Percentiles rank a stretch among this genome's conserved stretches.
Evolutionary conservation across 805 yeast species (phyloP).

Genomic region (Cyberlindnera japonica): DNA sequence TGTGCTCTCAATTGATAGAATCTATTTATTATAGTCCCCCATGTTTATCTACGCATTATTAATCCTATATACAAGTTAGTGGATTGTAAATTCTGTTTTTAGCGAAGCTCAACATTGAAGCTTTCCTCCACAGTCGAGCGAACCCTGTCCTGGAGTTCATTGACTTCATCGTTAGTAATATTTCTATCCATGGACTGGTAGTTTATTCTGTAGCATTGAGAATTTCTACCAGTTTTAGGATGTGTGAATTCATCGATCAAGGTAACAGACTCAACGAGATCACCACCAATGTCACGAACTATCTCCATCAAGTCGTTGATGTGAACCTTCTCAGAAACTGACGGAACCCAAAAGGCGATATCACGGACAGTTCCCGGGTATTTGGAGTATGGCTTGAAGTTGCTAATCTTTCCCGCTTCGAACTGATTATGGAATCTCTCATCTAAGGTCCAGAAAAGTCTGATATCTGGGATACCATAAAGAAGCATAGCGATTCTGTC

Average conservation of each 20-base stretch:
- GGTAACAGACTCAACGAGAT: constrained; percentile 81
- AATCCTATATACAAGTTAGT: too few relatives aligned
- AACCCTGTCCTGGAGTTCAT: constrained; percentile 63
- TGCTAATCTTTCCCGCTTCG: constrained; percentile 54
- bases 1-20: too few relatives aligned
- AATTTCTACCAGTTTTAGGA: constrained; percentile 71
- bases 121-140: constrained; percentile 49
- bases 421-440: constrained; percentile 76
- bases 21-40: too few relatives aligned
- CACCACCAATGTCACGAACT: constrained; percentile 81
- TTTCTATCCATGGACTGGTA: constrained; percentile 96
- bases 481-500: constrained; percentile 95
- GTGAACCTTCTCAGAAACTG: constrained; percentile 42
- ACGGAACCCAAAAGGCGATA: constrained; percentile 86
- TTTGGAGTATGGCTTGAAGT: constrained; percentile 85
- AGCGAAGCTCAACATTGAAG: constrained; percentile 57
- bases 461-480: constrained; percentile 92
- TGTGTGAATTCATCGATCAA: constrained; percentile 80
- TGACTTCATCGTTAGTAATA: constrained; percentile 81
- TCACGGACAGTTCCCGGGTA: constrained; percentile 87
- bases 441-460: constrained; percentile 88
- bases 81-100: too few relatives aligned
- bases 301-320: constrained; percentile 93
- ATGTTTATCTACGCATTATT: too few relatives aligned
- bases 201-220: constrained; percentile 85